Evolutionary conservation across 192 early-diverging fungal genomes (phyloP).

Genomic region (Backusella australiensis): DNA sequence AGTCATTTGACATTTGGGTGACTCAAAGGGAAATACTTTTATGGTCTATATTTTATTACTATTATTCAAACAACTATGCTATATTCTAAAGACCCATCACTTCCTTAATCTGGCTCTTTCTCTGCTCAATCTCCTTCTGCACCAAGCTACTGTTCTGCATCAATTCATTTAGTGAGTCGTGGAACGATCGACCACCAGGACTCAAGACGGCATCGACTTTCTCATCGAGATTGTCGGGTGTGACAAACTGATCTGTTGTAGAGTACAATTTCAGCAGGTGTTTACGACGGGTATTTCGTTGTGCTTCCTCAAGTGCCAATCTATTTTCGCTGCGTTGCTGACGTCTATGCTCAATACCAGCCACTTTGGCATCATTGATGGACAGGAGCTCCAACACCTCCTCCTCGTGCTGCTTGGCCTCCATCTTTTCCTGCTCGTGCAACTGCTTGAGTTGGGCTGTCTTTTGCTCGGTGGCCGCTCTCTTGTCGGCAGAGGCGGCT

Average conservation of each 20-base stretch:
- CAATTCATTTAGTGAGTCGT: slow-evolving; percentile 19
- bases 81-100: slow-evolving; percentile 25
- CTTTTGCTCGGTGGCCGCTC: not conserved
- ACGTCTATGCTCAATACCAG: not conserved
- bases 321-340: slow-evolving; percentile 9
- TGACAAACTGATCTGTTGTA: slow-evolving; percentile 29
- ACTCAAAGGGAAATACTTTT: not conserved
- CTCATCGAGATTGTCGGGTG: slow-evolving; percentile 27
- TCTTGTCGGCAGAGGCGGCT: slow-evolving; percentile 7
- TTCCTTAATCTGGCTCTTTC: slow-evolving; percentile 23
- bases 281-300: slow-evolving; percentile 1
- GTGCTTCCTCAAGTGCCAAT: not conserved
- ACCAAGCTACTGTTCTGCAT: slow-evolving; percentile 10
- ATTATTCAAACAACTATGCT: not conserved
- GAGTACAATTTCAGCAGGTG: slow-evolving; percentile 25
- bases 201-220: slow-evolving; percentile 22
- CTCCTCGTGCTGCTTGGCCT: slow-evolving; percentile 19
- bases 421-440: slow-evolving; percentile 2
- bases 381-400: slow-evolving; percentile 19
- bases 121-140: slow-evolving; percentile 14
- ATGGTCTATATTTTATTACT: not conserved
- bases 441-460: not conserved
- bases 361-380: not conserved
- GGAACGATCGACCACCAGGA: slow-evolving; percentile 12
- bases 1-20: not conserved